phyloP scores from a whole-genome alignment of 2,329 filamentous ascomycete species.

The Lachnellula subtilissima region DNA sequence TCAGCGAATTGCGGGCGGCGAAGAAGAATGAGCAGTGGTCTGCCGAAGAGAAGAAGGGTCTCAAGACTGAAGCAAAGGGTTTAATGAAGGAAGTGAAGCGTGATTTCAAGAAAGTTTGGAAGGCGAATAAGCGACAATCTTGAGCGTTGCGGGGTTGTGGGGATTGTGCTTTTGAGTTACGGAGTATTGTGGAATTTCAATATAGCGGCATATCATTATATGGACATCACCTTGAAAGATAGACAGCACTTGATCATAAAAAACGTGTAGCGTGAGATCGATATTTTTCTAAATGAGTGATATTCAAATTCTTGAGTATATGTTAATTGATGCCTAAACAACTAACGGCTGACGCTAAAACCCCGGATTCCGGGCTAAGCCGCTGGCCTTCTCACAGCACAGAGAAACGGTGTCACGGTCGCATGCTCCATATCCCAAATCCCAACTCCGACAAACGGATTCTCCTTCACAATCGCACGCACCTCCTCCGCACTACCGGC shows the following conservation, averaged over 20 bases:
- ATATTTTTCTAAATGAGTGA: not conserved
- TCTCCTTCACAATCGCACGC: not conserved
- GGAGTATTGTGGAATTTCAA: no score
- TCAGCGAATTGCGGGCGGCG: not conserved
- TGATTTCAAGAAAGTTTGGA: not conserved
- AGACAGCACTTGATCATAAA: no score
- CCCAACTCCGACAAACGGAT: not conserved
- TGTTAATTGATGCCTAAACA: no score
- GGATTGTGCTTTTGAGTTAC: not conserved
- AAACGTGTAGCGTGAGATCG: not conserved
- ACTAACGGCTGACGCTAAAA: no score
- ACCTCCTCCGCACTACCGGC: not conserved
- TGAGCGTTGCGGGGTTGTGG: not conserved
- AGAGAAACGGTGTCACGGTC: not conserved
- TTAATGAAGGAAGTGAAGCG: not conserved
- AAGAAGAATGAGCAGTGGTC: not conserved
- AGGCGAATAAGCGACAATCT: not conserved
- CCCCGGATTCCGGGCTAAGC: not conserved
- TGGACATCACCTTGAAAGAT: no score
- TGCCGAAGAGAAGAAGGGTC: not conserved
- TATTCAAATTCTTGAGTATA: not conserved
- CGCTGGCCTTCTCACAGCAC: not conserved
- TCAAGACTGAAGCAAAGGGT: not conserved
- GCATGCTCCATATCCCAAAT: not conserved
- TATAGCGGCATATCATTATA: no score